Conservation (phyloP, 495 filamentous ascomycete species). For the Astrothelium macrocarpum region DNA sequence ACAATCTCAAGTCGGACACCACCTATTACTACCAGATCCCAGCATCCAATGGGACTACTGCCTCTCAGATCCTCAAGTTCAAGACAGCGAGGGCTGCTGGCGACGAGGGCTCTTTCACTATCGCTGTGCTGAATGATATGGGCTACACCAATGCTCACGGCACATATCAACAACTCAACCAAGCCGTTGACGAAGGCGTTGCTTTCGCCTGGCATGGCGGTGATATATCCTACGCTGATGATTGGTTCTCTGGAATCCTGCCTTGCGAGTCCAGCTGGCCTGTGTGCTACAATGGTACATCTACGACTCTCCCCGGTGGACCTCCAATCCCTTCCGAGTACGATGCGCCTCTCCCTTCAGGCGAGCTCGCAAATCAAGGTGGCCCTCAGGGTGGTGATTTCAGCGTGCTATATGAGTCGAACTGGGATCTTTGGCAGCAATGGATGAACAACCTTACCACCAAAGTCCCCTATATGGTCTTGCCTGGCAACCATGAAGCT, state of each 20-base stretch:
- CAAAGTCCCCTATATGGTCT: slow-evolving; percentile 30
- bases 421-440: slow-evolving; percentile 44
- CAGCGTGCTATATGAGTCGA: slow-evolving; percentile 40
- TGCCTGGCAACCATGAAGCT: slow-evolving; percentile 31
- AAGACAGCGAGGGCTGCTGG: slow-evolving; percentile 37
- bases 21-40: slow-evolving; percentile 41
- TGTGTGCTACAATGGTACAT: slow-evolving; percentile 46
- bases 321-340: slow-evolving; percentile 31
- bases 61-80: slow-evolving; percentile 35
- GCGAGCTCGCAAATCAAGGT: slow-evolving; percentile 42
- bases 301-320: slow-evolving; percentile 32
- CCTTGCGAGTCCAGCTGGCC: slow-evolving; percentile 42
- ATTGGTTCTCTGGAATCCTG: slow-evolving; percentile 43
- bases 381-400: slow-evolving; percentile 42
- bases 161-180: slow-evolving; percentile 35
- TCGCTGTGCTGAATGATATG: slow-evolving; percentile 42
- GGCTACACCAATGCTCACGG: slow-evolving; percentile 42
- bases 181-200: slow-evolving; percentile 33
- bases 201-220: slow-evolving; percentile 46
- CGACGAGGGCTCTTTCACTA: slow-evolving; percentile 16
- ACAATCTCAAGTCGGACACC: slow-evolving; percentile 32
- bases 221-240: slow-evolving; percentile 42
- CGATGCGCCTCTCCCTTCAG: slow-evolving; percentile 36
- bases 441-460: slow-evolving; percentile 26
- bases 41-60: slow-evolving; percentile 38